Conservation (phyloP, 306 rosid genomes). For the Malus sylvestris region DNA sequence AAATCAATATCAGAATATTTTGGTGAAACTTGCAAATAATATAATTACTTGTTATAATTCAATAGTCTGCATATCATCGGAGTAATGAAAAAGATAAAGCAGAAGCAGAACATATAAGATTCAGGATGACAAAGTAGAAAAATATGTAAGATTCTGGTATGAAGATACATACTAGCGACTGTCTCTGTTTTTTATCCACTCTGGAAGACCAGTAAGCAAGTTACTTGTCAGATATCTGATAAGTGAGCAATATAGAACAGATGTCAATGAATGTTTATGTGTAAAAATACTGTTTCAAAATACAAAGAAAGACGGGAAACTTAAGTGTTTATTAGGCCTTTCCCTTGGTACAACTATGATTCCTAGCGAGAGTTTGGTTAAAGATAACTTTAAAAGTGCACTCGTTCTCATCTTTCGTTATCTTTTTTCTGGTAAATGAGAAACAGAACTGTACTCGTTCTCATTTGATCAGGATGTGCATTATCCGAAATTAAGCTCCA, state of each 20-base stretch:
- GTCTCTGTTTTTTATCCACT: conserved; percentile 10
- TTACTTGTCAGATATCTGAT: conserved; percentile 18
- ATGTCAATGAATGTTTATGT: neutral
- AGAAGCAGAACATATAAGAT: neutral
- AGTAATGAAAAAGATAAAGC: neutral
- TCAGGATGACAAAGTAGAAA: neutral
- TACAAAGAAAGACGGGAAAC: neutral
- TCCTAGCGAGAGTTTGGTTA: neutral
- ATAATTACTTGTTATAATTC: neutral
- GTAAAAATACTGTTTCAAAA: neutral
- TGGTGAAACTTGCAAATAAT: neutral
- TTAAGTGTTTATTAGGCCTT: neutral
- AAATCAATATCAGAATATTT: neutral
- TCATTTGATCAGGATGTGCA: neutral
- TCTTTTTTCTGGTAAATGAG: neutral
- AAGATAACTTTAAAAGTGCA: too few relatives aligned
- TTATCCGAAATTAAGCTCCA: neutral
- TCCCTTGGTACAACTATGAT: neutral
- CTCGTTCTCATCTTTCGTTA: neutral
- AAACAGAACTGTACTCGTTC: neutral
- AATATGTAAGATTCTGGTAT: neutral
- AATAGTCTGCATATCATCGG: too few relatives aligned
- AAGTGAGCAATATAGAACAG: neutral
- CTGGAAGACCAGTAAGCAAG: conserved; percentile 21
- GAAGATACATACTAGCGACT: conserved; percentile 1